These are phyloP conservation scores for Salix exigua DNA, from an alignment of 345 rosid species.

Conservation along the genomic window DNA sequence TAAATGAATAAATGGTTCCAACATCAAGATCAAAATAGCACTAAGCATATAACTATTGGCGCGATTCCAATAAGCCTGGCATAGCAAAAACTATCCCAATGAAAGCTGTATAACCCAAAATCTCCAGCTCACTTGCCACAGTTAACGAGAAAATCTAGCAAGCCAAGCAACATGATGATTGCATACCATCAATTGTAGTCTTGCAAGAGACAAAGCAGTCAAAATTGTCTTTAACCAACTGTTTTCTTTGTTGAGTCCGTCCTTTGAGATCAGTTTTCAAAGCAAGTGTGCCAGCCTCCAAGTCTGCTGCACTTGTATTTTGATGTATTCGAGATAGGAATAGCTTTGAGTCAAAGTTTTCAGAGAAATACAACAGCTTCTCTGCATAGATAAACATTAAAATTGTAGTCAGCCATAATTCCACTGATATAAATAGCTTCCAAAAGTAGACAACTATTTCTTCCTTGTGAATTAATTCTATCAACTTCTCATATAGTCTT, in stretches of 20 bases:
- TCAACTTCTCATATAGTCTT: background rate
- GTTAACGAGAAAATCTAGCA: slow-evolving; percentile 11
- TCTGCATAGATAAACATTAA: slow-evolving; percentile 48
- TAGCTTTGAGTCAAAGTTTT: slow-evolving; percentile 81
- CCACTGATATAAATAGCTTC: slow-evolving; percentile 3
- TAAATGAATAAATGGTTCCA: slow-evolving; percentile 15
- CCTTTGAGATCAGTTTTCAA: slow-evolving; percentile 93
- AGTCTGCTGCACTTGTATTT: slow-evolving; percentile 73
- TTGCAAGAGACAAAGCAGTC: slow-evolving; percentile 99
- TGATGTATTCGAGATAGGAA: slow-evolving; percentile 88
- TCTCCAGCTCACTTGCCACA: slow-evolving; percentile 1
- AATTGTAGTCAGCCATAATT: background rate
- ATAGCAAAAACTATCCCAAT: slow-evolving; percentile 5
- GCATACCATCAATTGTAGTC: slow-evolving; percentile 95
- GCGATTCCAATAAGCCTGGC: background rate
- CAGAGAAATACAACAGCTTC: slow-evolving; percentile 84
- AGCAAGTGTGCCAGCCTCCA: slow-evolving; percentile 92
- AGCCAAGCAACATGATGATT: slow-evolving; percentile 10
- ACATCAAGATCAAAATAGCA: slow-evolving; percentile 18
- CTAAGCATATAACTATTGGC: background rate
- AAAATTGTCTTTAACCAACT: slow-evolving; percentile 92
- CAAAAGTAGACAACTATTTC: background rate
- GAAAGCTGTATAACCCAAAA: slow-evolving; percentile 10
- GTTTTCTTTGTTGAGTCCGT: slow-evolving; percentile 84
- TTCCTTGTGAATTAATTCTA: background rate